Conservation (phyloP, 2,329 filamentous ascomycete genomes). For the Fusarium sp. region DNA sequence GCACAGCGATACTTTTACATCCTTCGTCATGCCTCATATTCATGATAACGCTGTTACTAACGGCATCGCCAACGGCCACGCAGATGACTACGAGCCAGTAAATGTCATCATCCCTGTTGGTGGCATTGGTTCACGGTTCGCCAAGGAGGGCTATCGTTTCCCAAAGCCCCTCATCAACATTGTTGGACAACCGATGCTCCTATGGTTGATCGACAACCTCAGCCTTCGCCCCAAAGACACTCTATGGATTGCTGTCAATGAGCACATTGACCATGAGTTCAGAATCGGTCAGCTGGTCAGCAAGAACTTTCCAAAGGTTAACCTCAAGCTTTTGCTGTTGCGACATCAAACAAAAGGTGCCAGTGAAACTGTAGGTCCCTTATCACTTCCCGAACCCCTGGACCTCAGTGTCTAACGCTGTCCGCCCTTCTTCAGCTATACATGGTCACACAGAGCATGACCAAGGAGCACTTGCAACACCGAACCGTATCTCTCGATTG, state of each 20-base stretch:
- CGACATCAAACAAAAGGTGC: neutral
- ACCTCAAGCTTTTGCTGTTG: neutral
- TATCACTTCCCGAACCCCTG: too few species aligned
- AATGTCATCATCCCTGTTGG: neutral
- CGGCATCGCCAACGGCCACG: neutral
- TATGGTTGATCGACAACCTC: neutral
- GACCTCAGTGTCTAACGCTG: neutral
- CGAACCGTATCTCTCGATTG: neutral
- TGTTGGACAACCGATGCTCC: neutral
- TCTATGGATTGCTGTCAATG: slow-evolving; percentile 1
- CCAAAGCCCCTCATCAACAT: slow-evolving; percentile 4
- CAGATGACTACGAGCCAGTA: neutral
- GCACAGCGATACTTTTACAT: neutral
- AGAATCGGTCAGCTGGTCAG: neutral
- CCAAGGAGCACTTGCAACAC: neutral
- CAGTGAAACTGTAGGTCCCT: neutral
- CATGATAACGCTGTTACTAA: neutral
- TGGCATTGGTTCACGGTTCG: neutral
- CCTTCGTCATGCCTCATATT: neutral
- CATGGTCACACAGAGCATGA: neutral
- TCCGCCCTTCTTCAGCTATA: neutral
- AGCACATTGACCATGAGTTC: slow-evolving; percentile 2
- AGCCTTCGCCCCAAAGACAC: neutral
- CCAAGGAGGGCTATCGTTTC: neutral
- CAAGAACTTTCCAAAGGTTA: neutral